Evolutionary conservation across 306 rosid genomes (phyloP).

Genomic region (Ammopiptanthus mongolicus): DNA sequence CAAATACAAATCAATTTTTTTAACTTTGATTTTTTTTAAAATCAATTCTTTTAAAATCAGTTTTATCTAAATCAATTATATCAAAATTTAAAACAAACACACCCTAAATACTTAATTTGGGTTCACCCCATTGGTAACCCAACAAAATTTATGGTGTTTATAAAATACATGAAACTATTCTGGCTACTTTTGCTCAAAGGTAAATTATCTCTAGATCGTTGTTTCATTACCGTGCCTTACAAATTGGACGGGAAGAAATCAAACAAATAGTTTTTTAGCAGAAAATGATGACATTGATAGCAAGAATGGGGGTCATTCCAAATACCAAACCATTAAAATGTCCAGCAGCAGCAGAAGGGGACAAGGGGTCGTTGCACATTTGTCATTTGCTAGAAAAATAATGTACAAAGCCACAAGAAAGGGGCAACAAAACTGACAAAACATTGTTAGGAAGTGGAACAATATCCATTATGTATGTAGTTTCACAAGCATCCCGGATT

Average conservation of each 20-base stretch:
- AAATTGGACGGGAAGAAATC: not conserved
- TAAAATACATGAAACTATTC: not conserved
- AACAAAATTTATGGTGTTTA: too few relatives aligned
- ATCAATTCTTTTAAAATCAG: too few relatives aligned
- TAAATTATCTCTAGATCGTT: too few relatives aligned
- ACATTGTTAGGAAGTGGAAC: not conserved
- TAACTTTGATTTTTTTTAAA: too few relatives aligned
- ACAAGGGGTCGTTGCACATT: conserved; percentile 3
- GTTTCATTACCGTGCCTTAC: not conserved
- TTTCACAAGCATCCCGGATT: not conserved
- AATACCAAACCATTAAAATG: conserved; percentile 15
- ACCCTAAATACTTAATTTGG: too few relatives aligned
- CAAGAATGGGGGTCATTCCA: conserved; percentile 37
- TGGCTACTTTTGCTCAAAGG: too few relatives aligned
- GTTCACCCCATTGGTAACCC: too few relatives aligned
- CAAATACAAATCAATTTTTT: too few relatives aligned
- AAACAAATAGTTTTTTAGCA: not conserved
- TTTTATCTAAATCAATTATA: too few relatives aligned
- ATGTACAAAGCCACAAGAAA: conserved; percentile 32
- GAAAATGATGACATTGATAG: not conserved
- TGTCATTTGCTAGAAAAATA: conserved; percentile 10
- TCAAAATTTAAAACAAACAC: too few relatives aligned
- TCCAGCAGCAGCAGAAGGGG: not conserved
- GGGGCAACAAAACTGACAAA: conserved; percentile 18
- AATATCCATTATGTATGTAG: not conserved